A percentile compares a stretch with the other conserved stretches of the same genome.
These are phyloP conservation scores for Fusarium falciforme DNA, from an alignment of 2,329 filamentous ascomycete genomes.

Conservation along the genomic window DNA sequence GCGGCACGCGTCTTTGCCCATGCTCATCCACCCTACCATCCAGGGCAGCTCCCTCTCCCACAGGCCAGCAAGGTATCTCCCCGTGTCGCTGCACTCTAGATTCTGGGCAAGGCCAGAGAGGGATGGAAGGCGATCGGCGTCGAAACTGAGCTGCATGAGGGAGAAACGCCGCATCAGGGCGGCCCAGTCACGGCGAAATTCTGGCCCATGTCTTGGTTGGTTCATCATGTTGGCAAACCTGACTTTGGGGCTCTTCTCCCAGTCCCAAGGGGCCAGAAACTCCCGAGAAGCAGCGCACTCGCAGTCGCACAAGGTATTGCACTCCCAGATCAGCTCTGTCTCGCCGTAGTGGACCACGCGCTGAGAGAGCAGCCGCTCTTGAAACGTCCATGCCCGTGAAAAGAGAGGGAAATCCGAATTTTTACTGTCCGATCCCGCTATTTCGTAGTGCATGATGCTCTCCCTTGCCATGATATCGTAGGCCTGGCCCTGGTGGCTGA, in stretches of 20 bases:
- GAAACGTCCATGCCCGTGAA: not conserved
- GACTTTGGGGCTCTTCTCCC: not conserved
- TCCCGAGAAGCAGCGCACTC: not conserved
- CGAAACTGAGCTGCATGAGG: not conserved
- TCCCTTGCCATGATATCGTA: not conserved
- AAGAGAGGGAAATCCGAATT: not conserved
- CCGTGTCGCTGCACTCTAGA: not conserved
- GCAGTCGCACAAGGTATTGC: not conserved
- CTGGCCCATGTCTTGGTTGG: not conserved
- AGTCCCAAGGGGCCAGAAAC: not conserved
- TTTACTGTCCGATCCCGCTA: not conserved
- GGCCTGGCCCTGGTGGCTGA: not conserved
- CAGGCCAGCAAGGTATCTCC: not conserved
- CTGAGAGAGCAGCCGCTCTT: not conserved
- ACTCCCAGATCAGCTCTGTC: not conserved
- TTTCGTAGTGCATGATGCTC: not conserved
- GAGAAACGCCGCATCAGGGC: not conserved
- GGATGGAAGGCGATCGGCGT: not conserved
- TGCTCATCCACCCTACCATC: not conserved
- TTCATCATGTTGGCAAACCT: not conserved
- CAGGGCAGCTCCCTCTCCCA: not conserved
- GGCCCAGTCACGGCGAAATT: not conserved
- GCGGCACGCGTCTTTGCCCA: not conserved
- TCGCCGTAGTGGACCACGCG: not conserved
- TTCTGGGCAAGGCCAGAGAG: not conserved